A percentile compares a stretch with the other conserved stretches of the same genome.
Conservation (phyloP, 305 asterid genomes). For the Solanum hybrid region DNA sequence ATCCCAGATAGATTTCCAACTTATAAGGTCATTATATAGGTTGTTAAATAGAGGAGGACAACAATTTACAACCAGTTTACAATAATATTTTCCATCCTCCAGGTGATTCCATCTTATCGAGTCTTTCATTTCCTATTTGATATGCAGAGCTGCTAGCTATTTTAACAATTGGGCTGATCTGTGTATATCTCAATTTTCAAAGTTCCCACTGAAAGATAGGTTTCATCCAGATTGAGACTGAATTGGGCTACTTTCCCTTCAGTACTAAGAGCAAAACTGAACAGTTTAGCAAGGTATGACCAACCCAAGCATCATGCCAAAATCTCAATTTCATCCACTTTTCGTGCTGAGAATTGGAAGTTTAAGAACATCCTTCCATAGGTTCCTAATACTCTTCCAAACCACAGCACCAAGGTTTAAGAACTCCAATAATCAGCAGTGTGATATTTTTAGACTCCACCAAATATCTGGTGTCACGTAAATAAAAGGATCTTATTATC, state of each 20-base stretch:
- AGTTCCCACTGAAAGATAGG: background rate
- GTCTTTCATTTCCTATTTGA: background rate
- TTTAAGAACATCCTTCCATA: background rate
- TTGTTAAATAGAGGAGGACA: background rate
- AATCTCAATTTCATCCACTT: background rate
- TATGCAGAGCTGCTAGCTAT: background rate
- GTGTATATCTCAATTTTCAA: background rate
- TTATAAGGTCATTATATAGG: background rate
- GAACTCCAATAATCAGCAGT: background rate
- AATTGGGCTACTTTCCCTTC: background rate
- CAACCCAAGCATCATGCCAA: background rate
- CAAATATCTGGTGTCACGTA: background rate
- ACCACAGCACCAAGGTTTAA: background rate
- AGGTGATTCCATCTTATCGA: background rate
- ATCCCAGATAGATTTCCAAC: background rate
- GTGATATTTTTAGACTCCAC: background rate
- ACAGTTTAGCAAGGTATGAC: background rate
- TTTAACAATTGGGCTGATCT: background rate
- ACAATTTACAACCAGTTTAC: background rate
- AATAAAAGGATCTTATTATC: background rate
- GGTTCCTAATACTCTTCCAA: background rate
- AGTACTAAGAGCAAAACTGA: background rate
- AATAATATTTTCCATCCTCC: background rate
- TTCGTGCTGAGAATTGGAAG: background rate
- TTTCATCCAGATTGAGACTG: background rate